Evolutionary conservation across 345 rosid genomes (phyloP).

Genomic region (Aurinia saxatilis): DNA sequence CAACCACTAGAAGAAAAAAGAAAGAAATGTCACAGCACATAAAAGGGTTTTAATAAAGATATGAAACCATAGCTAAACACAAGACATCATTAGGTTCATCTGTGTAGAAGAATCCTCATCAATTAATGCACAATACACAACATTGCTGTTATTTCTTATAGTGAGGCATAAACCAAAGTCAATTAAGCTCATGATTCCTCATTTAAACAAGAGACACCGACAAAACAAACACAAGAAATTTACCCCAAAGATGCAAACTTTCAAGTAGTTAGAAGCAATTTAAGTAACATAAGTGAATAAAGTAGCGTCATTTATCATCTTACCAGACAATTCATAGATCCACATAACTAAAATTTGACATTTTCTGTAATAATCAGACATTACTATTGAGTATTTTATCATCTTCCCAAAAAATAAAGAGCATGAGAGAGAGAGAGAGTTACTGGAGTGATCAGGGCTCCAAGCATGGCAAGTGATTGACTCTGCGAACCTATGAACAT

Average conservation of each 20-base stretch:
- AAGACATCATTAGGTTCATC: neutral
- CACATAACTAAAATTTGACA: neutral
- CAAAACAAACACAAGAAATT: no score
- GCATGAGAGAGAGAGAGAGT: neutral
- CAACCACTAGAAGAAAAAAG: constrained; percentile 53
- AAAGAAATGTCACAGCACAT: neutral
- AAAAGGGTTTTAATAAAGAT: neutral
- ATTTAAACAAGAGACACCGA: neutral
- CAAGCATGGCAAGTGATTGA: constrained; percentile 96
- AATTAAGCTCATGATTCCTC: neutral
- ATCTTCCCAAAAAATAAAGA: neutral
- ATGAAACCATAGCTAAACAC: no score
- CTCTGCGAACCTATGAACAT: constrained; percentile 74
- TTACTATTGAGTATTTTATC: neutral
- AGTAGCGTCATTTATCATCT: neutral
- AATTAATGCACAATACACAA: neutral
- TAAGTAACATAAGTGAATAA: neutral
- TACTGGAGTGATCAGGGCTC: constrained; percentile 91
- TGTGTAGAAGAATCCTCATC: neutral
- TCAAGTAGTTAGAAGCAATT: neutral
- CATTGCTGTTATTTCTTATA: neutral
- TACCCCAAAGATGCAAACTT: neutral
- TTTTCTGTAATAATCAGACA: neutral
- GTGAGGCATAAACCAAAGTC: neutral
- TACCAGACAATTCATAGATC: neutral